These are phyloP conservation scores for Ailanthus altissimus DNA, from an alignment of 345 rosid genomes.

Conservation along the genomic window DNA sequence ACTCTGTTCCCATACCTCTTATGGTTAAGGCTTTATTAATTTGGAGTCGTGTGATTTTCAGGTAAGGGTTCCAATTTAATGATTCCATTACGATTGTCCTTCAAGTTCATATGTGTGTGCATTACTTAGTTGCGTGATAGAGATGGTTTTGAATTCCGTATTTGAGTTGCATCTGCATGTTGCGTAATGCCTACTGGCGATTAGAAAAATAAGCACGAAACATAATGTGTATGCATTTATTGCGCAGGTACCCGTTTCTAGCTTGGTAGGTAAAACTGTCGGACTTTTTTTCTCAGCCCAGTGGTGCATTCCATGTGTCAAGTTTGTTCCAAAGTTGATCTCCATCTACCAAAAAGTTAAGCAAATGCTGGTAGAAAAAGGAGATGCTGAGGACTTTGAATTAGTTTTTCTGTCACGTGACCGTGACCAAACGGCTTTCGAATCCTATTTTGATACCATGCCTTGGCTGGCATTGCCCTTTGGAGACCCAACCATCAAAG, in stretches of 20 bases:
- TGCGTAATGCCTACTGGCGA: not conserved
- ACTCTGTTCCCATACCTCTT: no score
- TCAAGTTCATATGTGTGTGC: not conserved
- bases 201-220: not conserved
- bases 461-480: constrained; percentile 62
- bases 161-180: not conserved
- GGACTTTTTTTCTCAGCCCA: constrained; percentile 60
- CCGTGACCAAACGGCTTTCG: constrained; percentile 37
- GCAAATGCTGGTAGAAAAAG: constrained; percentile 24
- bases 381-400: constrained; percentile 42
- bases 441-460: constrained; percentile 43
- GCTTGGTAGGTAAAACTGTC: constrained; percentile 49
- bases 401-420: constrained; percentile 52
- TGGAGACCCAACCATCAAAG: constrained; percentile 40
- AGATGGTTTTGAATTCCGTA: not conserved
- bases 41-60: no score
- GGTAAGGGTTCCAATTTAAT: not conserved
- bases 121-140: not conserved
- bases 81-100: not conserved
- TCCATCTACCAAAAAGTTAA: constrained; percentile 53
- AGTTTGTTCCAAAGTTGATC: constrained; percentile 51
- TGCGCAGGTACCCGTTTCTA: constrained; percentile 48
- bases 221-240: not conserved
- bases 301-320: constrained; percentile 58
- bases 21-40: no score